phyloP scores from a whole-genome alignment of 2,329 filamentous ascomycete species.

The Orbilia brochopaga region DNA sequence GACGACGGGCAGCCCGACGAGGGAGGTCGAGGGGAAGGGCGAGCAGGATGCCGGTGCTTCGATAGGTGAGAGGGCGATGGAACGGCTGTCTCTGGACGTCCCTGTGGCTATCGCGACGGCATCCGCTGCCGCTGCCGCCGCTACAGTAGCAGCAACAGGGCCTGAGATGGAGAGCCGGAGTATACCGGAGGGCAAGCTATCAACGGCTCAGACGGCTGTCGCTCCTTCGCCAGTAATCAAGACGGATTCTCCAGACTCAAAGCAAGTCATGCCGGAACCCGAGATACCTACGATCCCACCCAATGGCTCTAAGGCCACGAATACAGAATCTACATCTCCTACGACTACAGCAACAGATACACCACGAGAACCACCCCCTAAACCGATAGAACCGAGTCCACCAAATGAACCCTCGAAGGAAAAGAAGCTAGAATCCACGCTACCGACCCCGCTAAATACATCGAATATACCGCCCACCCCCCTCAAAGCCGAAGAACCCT shows the following conservation, averaged over 20 bases:
- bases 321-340: neutral
- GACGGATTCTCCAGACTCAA: no score
- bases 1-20: constrained; percentile 41
- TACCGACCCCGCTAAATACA: constrained; percentile 8
- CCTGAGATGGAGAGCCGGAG: neutral
- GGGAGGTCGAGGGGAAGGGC: constrained; percentile 30
- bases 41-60: neutral
- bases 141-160: constrained; percentile 1
- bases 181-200: neutral
- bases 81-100: constrained; percentile 10
- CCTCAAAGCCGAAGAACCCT: constrained; percentile 1
- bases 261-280: no score
- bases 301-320: no score
- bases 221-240: no score
- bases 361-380: no score
- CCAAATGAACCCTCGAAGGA: no score
- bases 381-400: no score
- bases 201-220: no score
- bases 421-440: neutral
- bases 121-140: neutral
- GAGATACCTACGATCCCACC: no score
- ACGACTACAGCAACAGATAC: neutral
- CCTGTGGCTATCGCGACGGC: neutral
- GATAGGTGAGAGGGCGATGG: constrained; percentile 20
- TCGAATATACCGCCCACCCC: no score